Conservation (phyloP, 768 basidiomycete species). For the Termitomyces heimii region DNA sequence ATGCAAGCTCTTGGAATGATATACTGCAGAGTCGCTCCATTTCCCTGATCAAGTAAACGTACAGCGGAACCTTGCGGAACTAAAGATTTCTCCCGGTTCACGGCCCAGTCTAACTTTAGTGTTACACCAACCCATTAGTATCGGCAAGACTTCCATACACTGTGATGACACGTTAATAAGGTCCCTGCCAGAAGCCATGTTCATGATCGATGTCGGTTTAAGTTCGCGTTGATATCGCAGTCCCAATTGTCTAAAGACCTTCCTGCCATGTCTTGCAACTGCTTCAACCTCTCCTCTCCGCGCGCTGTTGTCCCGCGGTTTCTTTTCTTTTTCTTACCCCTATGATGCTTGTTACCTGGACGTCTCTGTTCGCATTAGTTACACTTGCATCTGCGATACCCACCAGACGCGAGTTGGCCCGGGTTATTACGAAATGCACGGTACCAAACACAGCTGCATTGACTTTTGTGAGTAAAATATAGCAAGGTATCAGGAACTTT, state of each 20-base stretch:
- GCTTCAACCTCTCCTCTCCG: background rate
- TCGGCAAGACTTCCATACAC: background rate
- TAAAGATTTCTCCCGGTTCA: background rate
- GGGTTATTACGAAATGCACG: slow-evolving; percentile 29
- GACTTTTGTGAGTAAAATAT: slow-evolving; percentile 27
- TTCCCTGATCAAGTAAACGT: background rate
- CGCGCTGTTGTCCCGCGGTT: background rate
- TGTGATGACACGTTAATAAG: background rate
- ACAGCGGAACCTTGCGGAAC: background rate
- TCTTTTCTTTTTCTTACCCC: background rate
- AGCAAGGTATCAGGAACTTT: background rate
- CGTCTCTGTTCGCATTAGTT: slow-evolving; percentile 12
- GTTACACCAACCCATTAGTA: background rate
- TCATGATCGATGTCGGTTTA: background rate
- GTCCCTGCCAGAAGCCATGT: background rate
- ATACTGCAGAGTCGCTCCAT: too few species aligned
- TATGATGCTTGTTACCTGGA: slow-evolving; percentile 12
- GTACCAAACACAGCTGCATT: slow-evolving; percentile 33
- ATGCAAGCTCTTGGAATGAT: background rate
- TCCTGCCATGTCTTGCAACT: background rate
- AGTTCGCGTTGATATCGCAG: background rate
- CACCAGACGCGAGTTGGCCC: slow-evolving; percentile 17
- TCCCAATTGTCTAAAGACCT: background rate
- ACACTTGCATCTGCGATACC: slow-evolving; percentile 15
- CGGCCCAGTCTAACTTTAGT: background rate